Percentiles rank a stretch among this genome's conserved stretches.
Conservation (phyloP, 192 early-diverging fungal species). For the Entomortierella lignicola region DNA sequence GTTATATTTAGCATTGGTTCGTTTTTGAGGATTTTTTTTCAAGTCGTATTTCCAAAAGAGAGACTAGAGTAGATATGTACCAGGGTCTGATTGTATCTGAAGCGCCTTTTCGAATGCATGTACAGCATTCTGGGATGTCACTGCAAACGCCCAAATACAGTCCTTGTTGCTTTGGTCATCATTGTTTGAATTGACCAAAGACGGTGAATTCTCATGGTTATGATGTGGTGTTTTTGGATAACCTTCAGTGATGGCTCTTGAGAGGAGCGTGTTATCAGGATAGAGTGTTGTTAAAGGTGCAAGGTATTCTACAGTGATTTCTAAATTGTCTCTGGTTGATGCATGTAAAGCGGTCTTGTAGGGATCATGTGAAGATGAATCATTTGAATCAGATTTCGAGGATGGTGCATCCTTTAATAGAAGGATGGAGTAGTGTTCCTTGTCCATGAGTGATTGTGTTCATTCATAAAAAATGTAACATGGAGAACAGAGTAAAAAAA, state of each 20-base stretch:
- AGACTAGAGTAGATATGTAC: not conserved
- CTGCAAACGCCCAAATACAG: slow-evolving; percentile 35
- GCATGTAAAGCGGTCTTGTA: slow-evolving; percentile 10
- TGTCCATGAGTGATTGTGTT: not conserved
- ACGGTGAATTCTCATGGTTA: not conserved
- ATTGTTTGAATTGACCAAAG: not conserved
- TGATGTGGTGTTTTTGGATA: not conserved
- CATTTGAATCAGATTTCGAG: not conserved
- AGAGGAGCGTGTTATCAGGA: slow-evolving; percentile 12
- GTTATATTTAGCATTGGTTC: not conserved
- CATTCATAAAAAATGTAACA: not conserved
- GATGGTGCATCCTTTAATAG: slow-evolving; percentile 26
- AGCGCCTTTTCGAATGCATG: slow-evolving; percentile 13
- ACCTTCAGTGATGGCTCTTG: slow-evolving; percentile 3
- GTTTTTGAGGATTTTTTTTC: not conserved
- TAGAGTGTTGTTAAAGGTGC: slow-evolving; percentile 22
- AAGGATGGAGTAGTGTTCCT: slow-evolving; percentile 23
- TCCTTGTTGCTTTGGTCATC: not conserved
- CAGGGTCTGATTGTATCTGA: slow-evolving; percentile 20
- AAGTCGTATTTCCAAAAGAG: not conserved
- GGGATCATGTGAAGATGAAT: slow-evolving; percentile 4
- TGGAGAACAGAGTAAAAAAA: too few species aligned
- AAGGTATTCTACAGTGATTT: slow-evolving; percentile 10
- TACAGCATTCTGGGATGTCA: slow-evolving; percentile 44
- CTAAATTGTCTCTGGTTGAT: not conserved